Percentiles rank a stretch among this genome's conserved stretches.
These are phyloP conservation scores for Drechslera avenae DNA, from an alignment of 2,329 filamentous ascomycete genomes.

Conservation along the genomic window DNA sequence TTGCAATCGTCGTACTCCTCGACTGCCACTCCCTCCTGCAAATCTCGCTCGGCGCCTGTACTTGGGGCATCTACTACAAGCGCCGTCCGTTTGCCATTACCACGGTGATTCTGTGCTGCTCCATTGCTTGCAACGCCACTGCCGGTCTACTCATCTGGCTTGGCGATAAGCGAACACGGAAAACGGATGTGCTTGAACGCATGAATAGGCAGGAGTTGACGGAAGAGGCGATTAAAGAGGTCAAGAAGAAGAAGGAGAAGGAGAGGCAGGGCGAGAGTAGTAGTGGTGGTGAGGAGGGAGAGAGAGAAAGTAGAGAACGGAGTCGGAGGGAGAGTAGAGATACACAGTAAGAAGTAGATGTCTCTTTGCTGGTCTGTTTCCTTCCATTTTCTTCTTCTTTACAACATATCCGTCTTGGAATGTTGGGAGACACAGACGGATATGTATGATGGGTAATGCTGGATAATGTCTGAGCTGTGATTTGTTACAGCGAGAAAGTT, in stretches of 20 bases:
- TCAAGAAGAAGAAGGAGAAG: conserved; percentile 56
- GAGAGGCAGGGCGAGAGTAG: conserved; percentile 47
- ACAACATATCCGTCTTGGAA: no score
- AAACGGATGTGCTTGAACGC: conserved; percentile 82
- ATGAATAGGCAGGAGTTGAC: conserved; percentile 80
- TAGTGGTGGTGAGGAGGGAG: conserved; percentile 13
- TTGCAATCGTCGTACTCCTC: conserved; percentile 77
- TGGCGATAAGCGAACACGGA: conserved; percentile 76
- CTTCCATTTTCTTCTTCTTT: no score
- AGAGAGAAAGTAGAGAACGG: conserved; percentile 24
- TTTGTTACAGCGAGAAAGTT: no score
- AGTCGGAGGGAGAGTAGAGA: conserved; percentile 7
- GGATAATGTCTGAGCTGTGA: no score
- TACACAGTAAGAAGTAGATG: no score
- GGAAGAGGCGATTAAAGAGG: conserved; percentile 63
- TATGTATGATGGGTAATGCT: no score
- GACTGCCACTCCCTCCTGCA: conserved; percentile 82
- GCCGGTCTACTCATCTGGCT: conserved; percentile 77
- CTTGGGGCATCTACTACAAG: conserved; percentile 77
- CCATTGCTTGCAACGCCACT: conserved; percentile 76
- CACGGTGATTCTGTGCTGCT: conserved; percentile 79
- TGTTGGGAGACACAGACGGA: no score
- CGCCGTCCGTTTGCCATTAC: conserved; percentile 73
- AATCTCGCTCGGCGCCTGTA: conserved; percentile 76
- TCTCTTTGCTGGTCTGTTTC: no score